Evolutionary conservation across 176 grass and related monocot genomes (phyloP).

Genomic region (Areca catechu): DNA sequence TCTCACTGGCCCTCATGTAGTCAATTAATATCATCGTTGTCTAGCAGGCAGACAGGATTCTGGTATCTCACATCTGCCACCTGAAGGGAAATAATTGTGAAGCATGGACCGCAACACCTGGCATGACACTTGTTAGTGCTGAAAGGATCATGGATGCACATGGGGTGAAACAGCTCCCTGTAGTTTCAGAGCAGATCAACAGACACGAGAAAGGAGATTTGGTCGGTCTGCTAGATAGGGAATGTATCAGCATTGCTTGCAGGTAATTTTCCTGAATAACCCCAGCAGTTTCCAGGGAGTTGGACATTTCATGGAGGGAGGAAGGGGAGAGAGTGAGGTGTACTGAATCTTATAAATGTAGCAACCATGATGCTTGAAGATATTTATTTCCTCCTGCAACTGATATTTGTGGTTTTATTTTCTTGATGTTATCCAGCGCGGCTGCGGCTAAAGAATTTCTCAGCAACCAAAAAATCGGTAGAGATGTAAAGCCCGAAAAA

Average conservation of each 20-base stretch:
- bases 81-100: slow-evolving; percentile 32
- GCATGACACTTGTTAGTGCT: slow-evolving; percentile 36
- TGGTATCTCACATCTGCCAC: slow-evolving; percentile 49
- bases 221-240: slow-evolving; percentile 65
- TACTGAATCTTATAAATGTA: too few relatives aligned
- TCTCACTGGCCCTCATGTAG: too few relatives aligned
- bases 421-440: too few relatives aligned
- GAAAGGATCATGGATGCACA: slow-evolving; percentile 71
- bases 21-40: neutral
- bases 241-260: slow-evolving; percentile 48
- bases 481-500: too few relatives aligned
- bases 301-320: too few relatives aligned
- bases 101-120: slow-evolving; percentile 40
- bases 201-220: slow-evolving; percentile 9
- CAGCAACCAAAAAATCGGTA: too few relatives aligned
- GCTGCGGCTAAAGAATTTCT: too few relatives aligned
- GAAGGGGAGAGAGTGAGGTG: too few relatives aligned
- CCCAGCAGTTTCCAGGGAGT: too few relatives aligned
- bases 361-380: too few relatives aligned
- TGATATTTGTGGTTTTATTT: too few relatives aligned
- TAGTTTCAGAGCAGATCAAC: slow-evolving; percentile 39
- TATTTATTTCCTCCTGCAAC: too few relatives aligned
- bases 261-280: slow-evolving; percentile 32
- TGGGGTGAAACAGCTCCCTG: slow-evolving; percentile 51
- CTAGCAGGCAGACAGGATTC: slow-evolving; percentile 30